Conservation (phyloP, 345 rosid species). For the Nasturtium officinale region DNA sequence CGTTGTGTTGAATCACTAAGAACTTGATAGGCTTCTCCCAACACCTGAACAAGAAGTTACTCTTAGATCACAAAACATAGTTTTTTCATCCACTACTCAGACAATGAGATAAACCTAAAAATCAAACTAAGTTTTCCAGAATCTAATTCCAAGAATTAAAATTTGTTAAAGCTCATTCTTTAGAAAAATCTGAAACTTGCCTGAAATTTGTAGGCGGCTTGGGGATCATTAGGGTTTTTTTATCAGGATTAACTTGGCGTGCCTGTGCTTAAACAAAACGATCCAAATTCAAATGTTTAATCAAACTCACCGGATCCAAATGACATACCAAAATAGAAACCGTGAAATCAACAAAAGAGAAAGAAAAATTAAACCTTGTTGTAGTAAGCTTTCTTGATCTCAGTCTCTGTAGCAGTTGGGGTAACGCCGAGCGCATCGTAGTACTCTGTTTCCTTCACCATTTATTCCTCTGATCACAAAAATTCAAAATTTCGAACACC, state of each 20-base stretch:
- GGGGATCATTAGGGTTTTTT: slow-evolving; percentile 94
- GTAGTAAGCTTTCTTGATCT: slow-evolving; percentile 96
- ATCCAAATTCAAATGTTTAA: not conserved
- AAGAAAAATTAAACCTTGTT: slow-evolving; percentile 57
- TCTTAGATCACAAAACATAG: not conserved
- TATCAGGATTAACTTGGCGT: slow-evolving; percentile 97
- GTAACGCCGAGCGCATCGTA: slow-evolving; percentile 93
- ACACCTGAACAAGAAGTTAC: slow-evolving; percentile 51
- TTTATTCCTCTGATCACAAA: slow-evolving; percentile 35
- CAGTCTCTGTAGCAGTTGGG: slow-evolving; percentile 88
- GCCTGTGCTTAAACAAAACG: slow-evolving; percentile 60
- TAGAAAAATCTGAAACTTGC: slow-evolving; percentile 42
- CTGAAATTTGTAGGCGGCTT: slow-evolving; percentile 91
- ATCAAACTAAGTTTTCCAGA: not conserved
- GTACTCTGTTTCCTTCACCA: slow-evolving; percentile 95
- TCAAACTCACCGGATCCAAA: slow-evolving; percentile 19
- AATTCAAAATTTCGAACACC: not conserved
- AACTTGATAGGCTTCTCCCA: slow-evolving; percentile 99
- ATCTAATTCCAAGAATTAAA: not conserved
- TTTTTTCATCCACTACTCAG: not conserved
- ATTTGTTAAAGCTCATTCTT: not conserved
- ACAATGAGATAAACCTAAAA: not conserved
- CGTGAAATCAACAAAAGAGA: slow-evolving; percentile 13
- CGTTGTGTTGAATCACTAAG: slow-evolving; percentile 88
- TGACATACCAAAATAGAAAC: not conserved